A percentile compares a stretch with the other conserved stretches of the same genome.
phyloP scores from a whole-genome alignment of 192 early-diverging fungal species.

The Coemansia sp. region DNA sequence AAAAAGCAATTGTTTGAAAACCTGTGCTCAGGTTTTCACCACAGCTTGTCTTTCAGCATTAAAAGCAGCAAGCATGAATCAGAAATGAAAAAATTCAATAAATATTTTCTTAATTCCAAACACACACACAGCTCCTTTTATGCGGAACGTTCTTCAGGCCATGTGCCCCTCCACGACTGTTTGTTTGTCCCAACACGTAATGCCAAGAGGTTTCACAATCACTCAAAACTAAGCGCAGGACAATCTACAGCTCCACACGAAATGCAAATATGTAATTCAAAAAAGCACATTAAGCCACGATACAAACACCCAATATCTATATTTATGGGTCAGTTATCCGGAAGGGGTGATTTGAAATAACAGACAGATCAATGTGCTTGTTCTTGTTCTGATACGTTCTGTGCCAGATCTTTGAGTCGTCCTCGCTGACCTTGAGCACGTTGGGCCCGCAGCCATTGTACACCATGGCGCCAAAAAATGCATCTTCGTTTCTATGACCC shows the following conservation, averaged over 20 bases:
- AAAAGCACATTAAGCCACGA: neutral
- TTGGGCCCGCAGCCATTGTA: conserved; percentile 21
- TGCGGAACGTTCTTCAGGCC: too few species aligned
- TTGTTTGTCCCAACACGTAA: neutral
- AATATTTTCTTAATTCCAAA: too few species aligned
- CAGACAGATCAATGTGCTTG: conserved; percentile 22
- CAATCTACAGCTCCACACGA: neutral
- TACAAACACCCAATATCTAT: neutral
- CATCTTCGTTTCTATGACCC: conserved; percentile 26
- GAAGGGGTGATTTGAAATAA: neutral
- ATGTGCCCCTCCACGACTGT: too few species aligned
- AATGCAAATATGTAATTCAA: neutral
- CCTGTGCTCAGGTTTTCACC: too few species aligned
- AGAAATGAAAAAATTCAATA: too few species aligned
- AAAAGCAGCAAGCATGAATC: too few species aligned
- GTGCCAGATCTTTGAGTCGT: conserved; percentile 35
- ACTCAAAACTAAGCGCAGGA: neutral
- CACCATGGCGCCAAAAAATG: conserved; percentile 38
- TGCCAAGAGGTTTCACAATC: neutral
- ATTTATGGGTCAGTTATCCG: neutral
- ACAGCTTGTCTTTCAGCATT: too few species aligned
- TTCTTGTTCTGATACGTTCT: conserved; percentile 23
- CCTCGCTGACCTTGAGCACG: conserved; percentile 20
- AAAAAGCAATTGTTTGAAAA: too few species aligned
- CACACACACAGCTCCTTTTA: too few species aligned